A percentile compares a stretch with the other conserved stretches of the same genome.
phyloP scores from a whole-genome alignment of 768 basidiomycete species.

The Sutorius australiensis region DNA sequence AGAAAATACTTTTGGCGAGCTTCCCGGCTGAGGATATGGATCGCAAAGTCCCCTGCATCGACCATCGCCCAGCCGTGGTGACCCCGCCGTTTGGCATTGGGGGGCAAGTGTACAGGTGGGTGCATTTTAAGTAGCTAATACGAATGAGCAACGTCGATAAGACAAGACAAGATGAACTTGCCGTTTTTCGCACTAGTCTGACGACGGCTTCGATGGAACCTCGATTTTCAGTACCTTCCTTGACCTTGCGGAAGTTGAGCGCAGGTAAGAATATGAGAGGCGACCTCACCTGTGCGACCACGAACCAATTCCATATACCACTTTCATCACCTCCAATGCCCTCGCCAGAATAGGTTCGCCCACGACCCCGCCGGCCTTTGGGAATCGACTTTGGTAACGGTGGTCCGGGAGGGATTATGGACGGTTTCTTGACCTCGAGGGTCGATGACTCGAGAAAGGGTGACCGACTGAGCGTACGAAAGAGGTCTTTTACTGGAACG shows the following conservation, averaged over 20 bases:
- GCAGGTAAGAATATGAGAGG: background rate
- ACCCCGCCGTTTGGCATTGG: constrained; percentile 56
- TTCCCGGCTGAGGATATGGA: constrained; percentile 68
- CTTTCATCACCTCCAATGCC: constrained; percentile 48
- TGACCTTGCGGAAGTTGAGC: constrained; percentile 48
- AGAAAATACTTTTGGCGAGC: constrained; percentile 68
- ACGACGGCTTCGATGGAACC: constrained; percentile 76
- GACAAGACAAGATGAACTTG: constrained; percentile 33
- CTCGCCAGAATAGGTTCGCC: constrained; percentile 65
- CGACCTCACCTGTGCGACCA: constrained; percentile 61
- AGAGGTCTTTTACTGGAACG: constrained; percentile 48
- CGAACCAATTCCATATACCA: constrained; percentile 74
- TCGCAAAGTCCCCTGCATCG: constrained; percentile 75
- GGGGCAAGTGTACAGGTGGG: constrained; percentile 59
- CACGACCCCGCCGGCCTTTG: constrained; percentile 61
- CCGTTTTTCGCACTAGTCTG: constrained; percentile 65
- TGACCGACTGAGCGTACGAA: constrained; percentile 52
- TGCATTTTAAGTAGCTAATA: constrained; percentile 52
- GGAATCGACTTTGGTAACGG: constrained; percentile 53
- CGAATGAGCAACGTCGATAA: constrained; percentile 9
- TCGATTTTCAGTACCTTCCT: constrained; percentile 77
- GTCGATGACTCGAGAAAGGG: constrained; percentile 66
- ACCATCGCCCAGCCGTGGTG: constrained; percentile 82
- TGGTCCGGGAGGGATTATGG: constrained; percentile 51
- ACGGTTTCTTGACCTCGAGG: constrained; percentile 52